Percentiles rank a stretch among this genome's conserved stretches.
Conservation (phyloP, 2,329 filamentous ascomycete genomes). For the Alternaria tenuissima region DNA sequence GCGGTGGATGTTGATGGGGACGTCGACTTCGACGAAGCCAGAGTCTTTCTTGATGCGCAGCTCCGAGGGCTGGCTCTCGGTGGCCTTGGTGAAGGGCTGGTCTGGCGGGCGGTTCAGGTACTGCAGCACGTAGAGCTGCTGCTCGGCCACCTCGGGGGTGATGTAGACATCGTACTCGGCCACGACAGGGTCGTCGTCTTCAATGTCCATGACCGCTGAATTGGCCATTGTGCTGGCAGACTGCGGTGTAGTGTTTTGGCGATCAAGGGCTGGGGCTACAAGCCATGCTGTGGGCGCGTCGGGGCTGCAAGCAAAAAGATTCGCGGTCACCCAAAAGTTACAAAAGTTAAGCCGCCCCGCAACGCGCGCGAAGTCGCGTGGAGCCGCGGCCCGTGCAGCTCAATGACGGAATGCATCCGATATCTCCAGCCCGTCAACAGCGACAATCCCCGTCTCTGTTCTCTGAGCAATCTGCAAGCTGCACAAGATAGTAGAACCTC, state of each 20-base stretch:
- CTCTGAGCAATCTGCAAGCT: constrained; percentile 16
- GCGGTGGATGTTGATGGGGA: constrained; percentile 74
- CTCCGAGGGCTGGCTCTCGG: constrained; percentile 66
- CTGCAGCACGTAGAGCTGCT: constrained; percentile 76
- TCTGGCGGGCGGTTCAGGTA: constrained; percentile 79
- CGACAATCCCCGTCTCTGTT: constrained; percentile 1
- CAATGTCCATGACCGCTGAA: constrained; percentile 37
- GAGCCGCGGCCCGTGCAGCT: constrained; percentile 26
- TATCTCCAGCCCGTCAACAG: constrained; percentile 13
- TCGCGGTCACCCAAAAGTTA: constrained; percentile 28
- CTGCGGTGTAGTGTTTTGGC: background rate
- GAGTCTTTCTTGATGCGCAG: constrained; percentile 83
- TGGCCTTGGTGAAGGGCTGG: constrained; percentile 67
- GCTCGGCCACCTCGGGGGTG: constrained; percentile 71
- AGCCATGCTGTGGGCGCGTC: constrained; percentile 31
- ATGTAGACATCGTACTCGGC: constrained; percentile 82
- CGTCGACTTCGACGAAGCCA: constrained; percentile 89
- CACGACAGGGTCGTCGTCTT: constrained; percentile 59
- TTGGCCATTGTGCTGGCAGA: constrained; percentile 12
- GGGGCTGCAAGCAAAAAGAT: constrained; percentile 15
- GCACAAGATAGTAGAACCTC: constrained; percentile 9
- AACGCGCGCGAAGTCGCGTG: constrained; percentile 27
- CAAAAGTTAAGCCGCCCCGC: constrained; percentile 29
- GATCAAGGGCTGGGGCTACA: constrained; percentile 30
- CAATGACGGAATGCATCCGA: constrained; percentile 44